Evolutionary conservation across 2,329 filamentous ascomycete species (phyloP), one percentile per base, ranked within the genome.

Genomic region (Fusarium sp.): DNA sequence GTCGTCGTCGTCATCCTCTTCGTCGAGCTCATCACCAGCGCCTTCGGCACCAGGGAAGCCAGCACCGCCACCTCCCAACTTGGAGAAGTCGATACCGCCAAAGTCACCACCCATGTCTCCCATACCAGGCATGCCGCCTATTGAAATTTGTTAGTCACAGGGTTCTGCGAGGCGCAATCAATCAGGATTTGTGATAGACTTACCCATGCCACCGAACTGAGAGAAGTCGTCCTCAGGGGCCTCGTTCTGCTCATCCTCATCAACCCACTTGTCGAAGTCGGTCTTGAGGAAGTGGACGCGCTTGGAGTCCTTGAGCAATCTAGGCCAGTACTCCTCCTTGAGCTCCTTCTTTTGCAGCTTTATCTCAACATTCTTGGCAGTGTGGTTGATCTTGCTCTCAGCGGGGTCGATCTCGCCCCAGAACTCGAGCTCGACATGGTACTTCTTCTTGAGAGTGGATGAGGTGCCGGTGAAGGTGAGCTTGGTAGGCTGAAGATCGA

Each of bases 261-360:
- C 95, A 80, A 98, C 94, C 95, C 95, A 98, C 93, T 98, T 98
- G 88, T 98, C 95, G 80, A 99, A 99, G 87, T 99, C 93, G 75
- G 96, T 98, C 92, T 98, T 98, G 81, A 99, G 86, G 90, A 95
- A 99, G 87, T 98, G 96, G 63, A 94, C 86, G 88, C 94, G 98
- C 89, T 94, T 92, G 77, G 87, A 84, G 70, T 96, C 94, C 91
- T 98, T 98, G 82, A 98, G 89, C 80, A 99, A 89, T 75, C 96
- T 91, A 73, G 95, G 95, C 96, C 96, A 99, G 90, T 92, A 98
- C 85, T 96, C 94, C 81, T 94, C 91, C 85, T 95, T 94, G 75
- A 96, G 89, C 81, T 97, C 95, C 92, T 98, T 98, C 93, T 99
- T 99, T 85, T 94, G 91, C 83, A 99, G 89, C 83, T 97, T 93